Base-by-base conservation (phyloP, 202 grass and related monocot genomes). In the Schoenoplectus triqueter region DNA sequence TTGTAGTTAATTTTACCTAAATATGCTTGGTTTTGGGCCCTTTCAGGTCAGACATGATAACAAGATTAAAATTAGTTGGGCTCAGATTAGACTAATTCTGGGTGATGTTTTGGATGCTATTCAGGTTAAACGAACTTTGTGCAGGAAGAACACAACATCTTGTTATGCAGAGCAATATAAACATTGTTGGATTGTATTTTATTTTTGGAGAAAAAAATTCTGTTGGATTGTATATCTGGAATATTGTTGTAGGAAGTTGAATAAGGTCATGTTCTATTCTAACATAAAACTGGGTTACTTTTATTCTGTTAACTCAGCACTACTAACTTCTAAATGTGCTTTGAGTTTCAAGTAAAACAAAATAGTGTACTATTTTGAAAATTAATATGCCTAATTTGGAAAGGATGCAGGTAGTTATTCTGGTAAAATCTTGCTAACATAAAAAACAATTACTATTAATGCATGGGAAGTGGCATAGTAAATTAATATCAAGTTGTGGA, bases 401-500 rank as follows among this genome's bases (percentile, higher is more conserved):
- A 47, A 7, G 15, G 44, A 71, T 70, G n/a, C 47, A 7, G 31
- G 22, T 66, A 66, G 31, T 31, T 31, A 11, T 75, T 75, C 18
- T 20, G 18, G 20, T 75, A 48, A 75, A 10, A 54, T 51, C 19
- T 54, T 54, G 48, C 20, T 75, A 62, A 48, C 47, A 10, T 1
- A 21, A 20, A 73, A 21, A 2, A 45, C 41, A 70, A 8, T 70
- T 70, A 31, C 31, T 70, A 45, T 13, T 14, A 73, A 20, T 20
- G 18, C 14, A 31, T 31, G 31, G 18, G 6, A 75, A 54, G 9
- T 10, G 15, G 15, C 48, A 75, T 31, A 75, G 49, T 75, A 54
- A 40, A 66, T 66, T n/a, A 71, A 71, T 48, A 48, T 45, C 48
- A 48, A 71, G 14, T 48, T 48, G 17, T 71, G 42, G 48, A 71